Conservation (phyloP, 257 asterid species). For the Petrea volubilis region DNA sequence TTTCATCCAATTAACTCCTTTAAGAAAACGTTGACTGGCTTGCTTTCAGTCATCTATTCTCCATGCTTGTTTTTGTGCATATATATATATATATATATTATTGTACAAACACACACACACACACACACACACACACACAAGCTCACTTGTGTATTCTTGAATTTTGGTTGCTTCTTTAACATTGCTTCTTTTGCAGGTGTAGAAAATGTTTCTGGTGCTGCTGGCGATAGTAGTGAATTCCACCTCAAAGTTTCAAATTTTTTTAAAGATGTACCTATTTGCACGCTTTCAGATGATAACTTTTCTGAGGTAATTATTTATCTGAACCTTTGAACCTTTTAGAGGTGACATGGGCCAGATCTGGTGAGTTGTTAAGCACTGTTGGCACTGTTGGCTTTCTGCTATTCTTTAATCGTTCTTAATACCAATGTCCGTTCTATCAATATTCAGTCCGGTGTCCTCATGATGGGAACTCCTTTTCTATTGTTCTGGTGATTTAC, state of each 20-base stretch:
- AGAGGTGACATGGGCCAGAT: conserved; percentile 9
- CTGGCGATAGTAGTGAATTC: conserved; percentile 43
- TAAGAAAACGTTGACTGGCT: conserved; percentile 8
- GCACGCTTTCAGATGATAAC: conserved; percentile 70
- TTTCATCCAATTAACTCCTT: conserved; percentile 1
- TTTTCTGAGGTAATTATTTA: conserved; percentile 64
- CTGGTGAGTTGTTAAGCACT: conserved; percentile 14
- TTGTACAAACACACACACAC: too few relatives aligned
- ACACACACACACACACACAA: background rate
- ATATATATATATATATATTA: too few relatives aligned
- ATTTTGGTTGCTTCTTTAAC: conserved; percentile 19
- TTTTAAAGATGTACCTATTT: conserved; percentile 46
- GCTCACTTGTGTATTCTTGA: background rate
- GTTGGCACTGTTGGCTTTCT: conserved; percentile 2
- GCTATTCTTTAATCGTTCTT: background rate
- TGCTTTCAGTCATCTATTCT: too few relatives aligned
- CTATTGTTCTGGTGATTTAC: background rate
- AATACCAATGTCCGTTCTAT: background rate
- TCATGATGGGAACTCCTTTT: background rate
- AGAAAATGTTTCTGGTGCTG: conserved; percentile 45
- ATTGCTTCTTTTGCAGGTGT: conserved; percentile 49
- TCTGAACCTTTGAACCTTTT: background rate
- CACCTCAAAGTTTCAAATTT: conserved; percentile 61
- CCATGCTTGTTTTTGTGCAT: too few relatives aligned
- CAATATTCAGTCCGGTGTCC: background rate